Conservation (phyloP, 768 basidiomycete genomes). For the Pleurotus giganteus region DNA sequence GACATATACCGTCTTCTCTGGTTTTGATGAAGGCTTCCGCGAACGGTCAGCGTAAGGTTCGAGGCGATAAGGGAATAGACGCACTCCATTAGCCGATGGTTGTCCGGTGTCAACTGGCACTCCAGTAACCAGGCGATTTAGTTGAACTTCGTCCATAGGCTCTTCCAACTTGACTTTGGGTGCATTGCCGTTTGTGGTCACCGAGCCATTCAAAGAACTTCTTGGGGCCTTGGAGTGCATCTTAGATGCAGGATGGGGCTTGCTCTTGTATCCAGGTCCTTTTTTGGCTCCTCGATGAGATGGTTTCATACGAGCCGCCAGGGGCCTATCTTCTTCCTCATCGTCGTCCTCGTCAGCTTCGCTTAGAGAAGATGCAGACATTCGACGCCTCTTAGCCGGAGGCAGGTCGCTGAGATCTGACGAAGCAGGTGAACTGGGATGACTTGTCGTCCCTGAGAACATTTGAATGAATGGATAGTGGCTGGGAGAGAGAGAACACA, state of each 20-base stretch:
- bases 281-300: slow-evolving; percentile 52
- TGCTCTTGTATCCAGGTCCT: slow-evolving; percentile 54
- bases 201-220: slow-evolving; percentile 37
- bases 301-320: slow-evolving; percentile 43
- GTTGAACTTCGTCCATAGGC: slow-evolving; percentile 74
- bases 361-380: slow-evolving; percentile 53
- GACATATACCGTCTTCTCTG: slow-evolving; percentile 75
- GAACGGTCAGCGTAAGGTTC: not conserved
- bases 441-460: not conserved
- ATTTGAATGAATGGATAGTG: slow-evolving; percentile 3
- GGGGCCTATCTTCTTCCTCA: slow-evolving; percentile 58
- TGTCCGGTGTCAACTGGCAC: slow-evolving; percentile 69
- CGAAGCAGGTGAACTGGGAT: slow-evolving; percentile 42
- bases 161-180: slow-evolving; percentile 71
- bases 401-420: slow-evolving; percentile 49
- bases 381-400: slow-evolving; percentile 49
- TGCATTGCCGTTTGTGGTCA: slow-evolving; percentile 37
- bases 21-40: slow-evolving; percentile 49
- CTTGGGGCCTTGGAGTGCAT: slow-evolving; percentile 34
- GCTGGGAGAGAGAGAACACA: slow-evolving; percentile 11
- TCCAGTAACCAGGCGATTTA: slow-evolving; percentile 76
- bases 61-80: slow-evolving; percentile 17
- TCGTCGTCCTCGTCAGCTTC: slow-evolving; percentile 48
- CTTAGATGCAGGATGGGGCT: slow-evolving; percentile 53
- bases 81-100: slow-evolving; percentile 44